Conservation (phyloP, 352 stramenopile genomes). For the Phytophthora syringae region DNA sequence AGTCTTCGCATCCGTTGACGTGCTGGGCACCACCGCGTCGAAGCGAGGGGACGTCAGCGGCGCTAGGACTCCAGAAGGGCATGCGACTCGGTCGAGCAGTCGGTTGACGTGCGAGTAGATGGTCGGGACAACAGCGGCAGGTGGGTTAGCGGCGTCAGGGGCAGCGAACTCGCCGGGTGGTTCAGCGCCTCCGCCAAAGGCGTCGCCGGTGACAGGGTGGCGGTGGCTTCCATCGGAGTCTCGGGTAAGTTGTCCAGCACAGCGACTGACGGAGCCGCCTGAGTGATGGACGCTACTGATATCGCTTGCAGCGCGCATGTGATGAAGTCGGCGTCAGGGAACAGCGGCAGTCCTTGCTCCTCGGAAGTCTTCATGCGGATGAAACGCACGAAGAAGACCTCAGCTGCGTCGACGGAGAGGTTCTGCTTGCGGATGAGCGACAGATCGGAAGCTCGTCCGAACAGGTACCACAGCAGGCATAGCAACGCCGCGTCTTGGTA, state of each 20-base stretch:
- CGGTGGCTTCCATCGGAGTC: neutral
- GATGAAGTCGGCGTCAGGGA: conserved; percentile 17
- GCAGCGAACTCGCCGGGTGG: neutral
- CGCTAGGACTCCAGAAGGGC: neutral
- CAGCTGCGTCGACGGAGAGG: conserved; percentile 16
- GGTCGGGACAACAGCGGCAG: neutral
- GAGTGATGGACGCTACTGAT: conserved; percentile 13
- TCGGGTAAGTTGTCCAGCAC: conserved; percentile 7
- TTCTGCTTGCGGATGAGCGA: conserved; percentile 26
- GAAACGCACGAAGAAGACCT: conserved; percentile 37
- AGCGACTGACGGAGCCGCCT: conserved; percentile 1
- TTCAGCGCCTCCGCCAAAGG: conserved; percentile 6
- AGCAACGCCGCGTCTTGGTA: conserved; percentile 41
- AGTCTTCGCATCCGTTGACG: conserved; percentile 7
- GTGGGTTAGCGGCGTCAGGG: neutral
- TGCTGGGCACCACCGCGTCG: conserved; percentile 12
- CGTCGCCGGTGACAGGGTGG: neutral
- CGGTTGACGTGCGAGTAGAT: conserved; percentile 33
- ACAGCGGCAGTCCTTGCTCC: conserved; percentile 37
- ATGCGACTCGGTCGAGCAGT: conserved; percentile 16
- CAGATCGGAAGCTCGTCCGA: conserved; percentile 37
- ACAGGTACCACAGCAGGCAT: conserved; percentile 41
- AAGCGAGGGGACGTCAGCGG: conserved; percentile 33
- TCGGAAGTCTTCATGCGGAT: conserved; percentile 38
- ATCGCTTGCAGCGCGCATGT: conserved; percentile 32